Base-by-base conservation (phyloP, 1,139 yeast species). In the Tardiomyces depauwii region DNA sequence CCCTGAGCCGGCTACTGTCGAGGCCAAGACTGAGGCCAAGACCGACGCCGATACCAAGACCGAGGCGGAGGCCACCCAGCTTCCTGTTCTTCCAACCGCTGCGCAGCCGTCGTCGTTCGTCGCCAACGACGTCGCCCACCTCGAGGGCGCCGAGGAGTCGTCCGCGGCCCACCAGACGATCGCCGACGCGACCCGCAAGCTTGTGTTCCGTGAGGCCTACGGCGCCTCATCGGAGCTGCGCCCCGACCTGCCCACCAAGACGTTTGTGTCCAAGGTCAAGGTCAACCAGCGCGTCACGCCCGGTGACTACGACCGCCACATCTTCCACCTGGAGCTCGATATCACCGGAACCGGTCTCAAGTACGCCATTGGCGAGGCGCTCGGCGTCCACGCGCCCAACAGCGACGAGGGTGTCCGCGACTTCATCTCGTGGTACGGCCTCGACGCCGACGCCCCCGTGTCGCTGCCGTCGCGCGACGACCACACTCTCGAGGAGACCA, bases 221-320 rank as follows among this genome's bases (percentile, higher is more conserved):
- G 72, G 68, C 16, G 70, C 79, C 45, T 56, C 67, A 36, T 61
- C 71, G 42, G 73, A 72, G 9, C 74, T 89, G 58, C 82, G 96
- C 68, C 98, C 98, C 18, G 97, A 91, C 57, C 73, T 87, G 53
- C 88, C 96, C 21, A 84, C 84, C 46, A 73, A 82, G 65, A 89
- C 85, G 68, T 88, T 80, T 60, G 76, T 88, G 46, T 94, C 88
- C 49, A 86, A 82, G 66, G 97, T 91, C 44, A 85, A 87, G 65
- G 94, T 85, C 61, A 89, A 88, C 71, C 82, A 80, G 67, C 79
- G 97, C 61, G 83, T 91, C 53, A 91, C 97, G n/a, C 97, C 97
- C 11, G 62, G 61, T 41, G 91, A 85, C 59, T 91, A 91, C 65
- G 86, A 86, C 51, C 85, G 98, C 71, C 85, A 91, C 66, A 89